phyloP scores from a whole-genome alignment of 495 filamentous ascomycete genomes.

The Penicillium pancosmium region DNA sequence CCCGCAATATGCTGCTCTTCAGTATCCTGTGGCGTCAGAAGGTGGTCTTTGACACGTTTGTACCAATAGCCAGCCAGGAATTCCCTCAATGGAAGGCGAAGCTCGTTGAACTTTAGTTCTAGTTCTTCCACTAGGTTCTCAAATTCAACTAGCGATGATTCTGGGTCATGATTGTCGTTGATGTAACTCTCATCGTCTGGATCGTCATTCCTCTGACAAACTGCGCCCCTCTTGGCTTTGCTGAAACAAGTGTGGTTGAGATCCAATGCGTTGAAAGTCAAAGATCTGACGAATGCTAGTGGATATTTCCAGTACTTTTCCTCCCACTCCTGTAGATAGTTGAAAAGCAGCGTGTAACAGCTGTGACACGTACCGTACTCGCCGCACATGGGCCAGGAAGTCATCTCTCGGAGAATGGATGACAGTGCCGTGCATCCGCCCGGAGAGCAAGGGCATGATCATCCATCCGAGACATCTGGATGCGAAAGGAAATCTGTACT shows the following conservation, averaged over 20 bases:
- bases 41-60: background rate
- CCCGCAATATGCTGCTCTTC: background rate
- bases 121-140: background rate
- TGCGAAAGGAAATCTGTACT: background rate
- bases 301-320: background rate
- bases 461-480: background rate
- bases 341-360: too few relatives aligned
- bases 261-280: background rate
- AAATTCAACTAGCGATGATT: background rate
- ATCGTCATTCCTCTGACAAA: background rate
- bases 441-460: background rate
- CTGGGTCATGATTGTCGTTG: background rate
- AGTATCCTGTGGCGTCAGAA: background rate
- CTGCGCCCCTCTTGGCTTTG: background rate
- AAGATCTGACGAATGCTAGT: background rate
- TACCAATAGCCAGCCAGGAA: background rate
- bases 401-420: background rate
- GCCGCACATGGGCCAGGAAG: background rate
- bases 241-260: background rate
- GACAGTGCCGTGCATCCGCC: background rate
- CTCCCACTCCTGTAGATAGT: background rate
- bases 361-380: too few relatives aligned
- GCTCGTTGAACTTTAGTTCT: background rate
- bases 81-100: background rate
- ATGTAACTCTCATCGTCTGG: background rate